These are phyloP conservation scores for Afroboletus lepidellus DNA, from an alignment of 1,284 basidiomycete genomes.

Conservation along the genomic window DNA sequence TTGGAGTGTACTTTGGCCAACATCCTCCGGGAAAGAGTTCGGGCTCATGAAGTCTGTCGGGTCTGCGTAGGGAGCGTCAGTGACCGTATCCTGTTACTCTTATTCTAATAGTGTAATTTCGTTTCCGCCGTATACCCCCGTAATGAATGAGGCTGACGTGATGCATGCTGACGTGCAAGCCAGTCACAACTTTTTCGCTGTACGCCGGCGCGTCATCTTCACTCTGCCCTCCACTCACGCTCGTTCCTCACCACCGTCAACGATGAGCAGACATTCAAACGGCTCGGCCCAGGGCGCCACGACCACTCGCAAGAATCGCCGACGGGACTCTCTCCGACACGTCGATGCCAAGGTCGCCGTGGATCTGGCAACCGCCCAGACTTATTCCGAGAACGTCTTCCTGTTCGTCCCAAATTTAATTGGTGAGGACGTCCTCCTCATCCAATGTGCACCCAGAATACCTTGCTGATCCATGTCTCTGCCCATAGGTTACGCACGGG, in stretches of 20 bases:
- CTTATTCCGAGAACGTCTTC: slow-evolving; percentile 90
- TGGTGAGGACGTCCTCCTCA: slow-evolving; percentile 46
- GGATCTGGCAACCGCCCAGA: slow-evolving; percentile 80
- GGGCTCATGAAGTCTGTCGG: neutral
- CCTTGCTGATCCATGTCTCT: slow-evolving; percentile 4
- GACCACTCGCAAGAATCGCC: slow-evolving; percentile 17
- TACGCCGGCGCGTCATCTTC: slow-evolving; percentile 20
- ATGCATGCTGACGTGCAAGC: slow-evolving; percentile 11
- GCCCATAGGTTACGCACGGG: slow-evolving; percentile 79
- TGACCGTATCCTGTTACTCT: neutral
- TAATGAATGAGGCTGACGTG: slow-evolving; percentile 23
- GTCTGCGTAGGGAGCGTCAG: neutral
- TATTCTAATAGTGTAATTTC: neutral
- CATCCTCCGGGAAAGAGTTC: slow-evolving; percentile 4
- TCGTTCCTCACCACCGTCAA: slow-evolving; percentile 7
- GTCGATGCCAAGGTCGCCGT: slow-evolving; percentile 79
- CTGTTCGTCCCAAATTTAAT: slow-evolving; percentile 97
- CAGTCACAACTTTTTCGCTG: slow-evolving; percentile 16
- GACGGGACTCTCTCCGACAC: slow-evolving; percentile 50
- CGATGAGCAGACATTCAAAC: slow-evolving; percentile 31
- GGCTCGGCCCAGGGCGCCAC: slow-evolving; percentile 21
- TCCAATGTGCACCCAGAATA: neutral
- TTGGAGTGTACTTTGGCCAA: slow-evolving; percentile 32
- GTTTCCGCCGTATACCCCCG: neutral
- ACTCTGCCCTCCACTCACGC: neutral